These are phyloP conservation scores for Tremellales sp. DNA, from an alignment of 1,284 basidiomycete species.

Conservation along the genomic window DNA sequence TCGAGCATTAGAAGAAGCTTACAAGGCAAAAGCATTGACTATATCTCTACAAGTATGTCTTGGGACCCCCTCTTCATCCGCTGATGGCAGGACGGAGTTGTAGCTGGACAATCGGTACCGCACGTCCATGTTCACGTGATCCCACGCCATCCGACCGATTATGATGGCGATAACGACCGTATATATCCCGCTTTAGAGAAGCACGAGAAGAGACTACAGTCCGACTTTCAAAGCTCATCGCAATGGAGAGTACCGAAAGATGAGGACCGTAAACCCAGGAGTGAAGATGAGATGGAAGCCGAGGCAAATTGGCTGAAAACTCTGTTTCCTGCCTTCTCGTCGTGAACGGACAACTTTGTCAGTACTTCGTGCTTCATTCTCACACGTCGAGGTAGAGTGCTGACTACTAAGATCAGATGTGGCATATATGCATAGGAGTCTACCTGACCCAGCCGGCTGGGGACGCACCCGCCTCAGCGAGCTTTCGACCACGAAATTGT, in stretches of 20 bases:
- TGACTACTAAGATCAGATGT: too few relatives aligned
- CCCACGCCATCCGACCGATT: constrained; percentile 63
- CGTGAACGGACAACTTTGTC: too few relatives aligned
- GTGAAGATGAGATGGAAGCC: constrained; percentile 66
- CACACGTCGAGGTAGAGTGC: too few relatives aligned
- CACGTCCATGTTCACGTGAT: constrained; percentile 89
- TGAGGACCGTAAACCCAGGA: constrained; percentile 63
- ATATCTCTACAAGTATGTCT: constrained; percentile 70
- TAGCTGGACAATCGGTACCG: constrained; percentile 79
- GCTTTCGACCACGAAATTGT: constrained; percentile 22
- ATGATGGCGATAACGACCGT: constrained; percentile 62
- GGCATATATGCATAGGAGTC: too few relatives aligned
- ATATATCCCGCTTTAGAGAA: constrained; percentile 73
- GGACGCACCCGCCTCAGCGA: too few relatives aligned
- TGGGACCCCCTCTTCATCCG: neutral
- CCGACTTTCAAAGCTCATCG: constrained; percentile 44
- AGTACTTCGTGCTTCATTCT: too few relatives aligned
- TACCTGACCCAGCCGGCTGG: too few relatives aligned
- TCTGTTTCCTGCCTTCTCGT: constrained; percentile 54
- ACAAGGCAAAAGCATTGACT: constrained; percentile 58
- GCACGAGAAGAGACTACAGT: constrained; percentile 52
- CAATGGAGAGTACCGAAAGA: constrained; percentile 57
- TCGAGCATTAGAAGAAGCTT: constrained; percentile 46
- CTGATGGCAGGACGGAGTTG: constrained; percentile 66
- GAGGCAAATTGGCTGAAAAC: constrained; percentile 65